Evolutionary conservation across 208 protist genomes (phyloP), one percentile per base, ranked within the genome.

Genomic region (Angomonas deanei): DNA sequence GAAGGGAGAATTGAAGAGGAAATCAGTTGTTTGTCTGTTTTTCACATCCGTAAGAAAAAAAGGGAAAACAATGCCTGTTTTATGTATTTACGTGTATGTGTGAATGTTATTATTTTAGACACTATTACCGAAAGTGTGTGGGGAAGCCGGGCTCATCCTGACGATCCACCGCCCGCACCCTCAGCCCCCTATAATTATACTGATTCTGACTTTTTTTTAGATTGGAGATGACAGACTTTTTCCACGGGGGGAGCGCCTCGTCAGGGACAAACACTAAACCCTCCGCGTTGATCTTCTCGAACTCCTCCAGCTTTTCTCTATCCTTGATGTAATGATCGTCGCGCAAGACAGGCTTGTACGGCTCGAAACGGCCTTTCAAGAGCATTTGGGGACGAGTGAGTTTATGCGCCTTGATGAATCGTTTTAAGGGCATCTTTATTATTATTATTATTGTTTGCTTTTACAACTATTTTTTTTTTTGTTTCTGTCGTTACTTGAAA

Each of bases 111-210:
- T 42, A 8, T 42, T 42, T 42, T 8, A n/a, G 36, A n/a, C 8
- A 42, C 8, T n/a, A 15, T 72, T 72, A 93, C 15, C 84, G 78
- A 64, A 91, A 93, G 61, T 87, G 79, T 17, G 87, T 94, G 33
- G 87, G 84, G 54, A 94, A 94, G 21, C 87, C 87, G 28, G 82
- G 84, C 57, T 94, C 84, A 53, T 94, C 87, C 66, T 91, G 84
- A 42, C 54, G 66, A 58, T 93, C 82, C 33, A 72, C 84, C 47
- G 79, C 76, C 6, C 84, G 84, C 42, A 93, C 81, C 26, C 87
- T 83, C 30, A 93, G 73, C 0, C 87, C 87, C 2, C 81, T 68
- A 59, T 91, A 86, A 57, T 91, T 91, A 64, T 86, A 60, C 38
- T 70, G 52, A 1, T 69, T 68, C 21, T 52, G 38, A n/a, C 36